Conservation (phyloP, 306 rosid genomes). For the Benincasa hispida region DNA sequence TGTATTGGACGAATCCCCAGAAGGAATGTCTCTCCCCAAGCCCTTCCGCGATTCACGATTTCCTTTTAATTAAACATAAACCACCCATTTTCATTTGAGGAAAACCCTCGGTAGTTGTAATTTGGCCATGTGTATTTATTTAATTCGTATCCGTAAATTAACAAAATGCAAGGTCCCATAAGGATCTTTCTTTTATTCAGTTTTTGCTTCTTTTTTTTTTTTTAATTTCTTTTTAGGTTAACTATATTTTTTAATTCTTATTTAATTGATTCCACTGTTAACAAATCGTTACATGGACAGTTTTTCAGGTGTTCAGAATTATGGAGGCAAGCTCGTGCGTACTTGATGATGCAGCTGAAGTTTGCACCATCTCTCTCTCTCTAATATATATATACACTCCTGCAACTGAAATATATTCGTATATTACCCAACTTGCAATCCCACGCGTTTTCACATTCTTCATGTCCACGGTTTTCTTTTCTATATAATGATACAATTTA, state of each 20-base stretch:
- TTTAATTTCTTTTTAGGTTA: background rate
- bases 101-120: background rate
- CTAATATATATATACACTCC: background rate
- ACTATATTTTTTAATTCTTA: background rate
- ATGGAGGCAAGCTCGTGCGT: slow-evolving; percentile 24
- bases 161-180: background rate
- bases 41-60: background rate
- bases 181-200: background rate
- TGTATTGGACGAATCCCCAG: background rate
- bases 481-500: background rate
- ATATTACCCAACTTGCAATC: background rate
- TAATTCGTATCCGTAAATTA: background rate
- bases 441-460: slow-evolving; percentile 3
- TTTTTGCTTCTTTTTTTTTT: background rate
- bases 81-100: background rate
- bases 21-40: background rate
- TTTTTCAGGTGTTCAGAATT: slow-evolving; percentile 3
- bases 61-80: background rate
- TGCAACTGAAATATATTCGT: background rate
- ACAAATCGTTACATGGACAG: background rate
- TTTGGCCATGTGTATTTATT: background rate
- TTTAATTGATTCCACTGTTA: background rate
- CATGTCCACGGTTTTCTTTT: background rate
- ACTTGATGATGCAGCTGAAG: slow-evolving; percentile 11
- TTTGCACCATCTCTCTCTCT: slow-evolving; percentile 22